Evolutionary conservation across 2,329 filamentous ascomycete genomes (phyloP), one percentile per base, ranked within the genome.

Genomic region (Eurotiales sp.): DNA sequence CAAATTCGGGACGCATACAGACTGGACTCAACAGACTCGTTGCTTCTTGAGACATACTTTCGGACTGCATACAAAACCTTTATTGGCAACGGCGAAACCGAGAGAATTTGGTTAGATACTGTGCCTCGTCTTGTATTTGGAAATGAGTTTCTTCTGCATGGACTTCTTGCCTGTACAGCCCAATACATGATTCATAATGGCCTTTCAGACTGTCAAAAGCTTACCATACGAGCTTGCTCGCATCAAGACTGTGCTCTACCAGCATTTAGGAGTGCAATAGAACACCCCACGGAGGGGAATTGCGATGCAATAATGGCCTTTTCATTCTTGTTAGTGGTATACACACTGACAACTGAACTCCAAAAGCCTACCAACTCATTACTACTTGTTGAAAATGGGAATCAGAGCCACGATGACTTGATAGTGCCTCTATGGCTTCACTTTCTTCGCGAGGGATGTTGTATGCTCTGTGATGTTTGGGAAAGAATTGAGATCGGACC

Each of bases 81-180:
- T 32, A 32, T 23, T 22, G 42, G 25, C 15, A 34, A 45, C 8
- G 8, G 27, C 14, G 14, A 29, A n/a, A 45, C 41, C 3, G 12
- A 45, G 23, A 7, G 23, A 8, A 45, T 45, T 17, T 52, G 44
- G 36, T 36, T 21, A 47, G 51, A 65, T 8, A 56, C 59, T 2
- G 61, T 67, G 14, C 68, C 71, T 1, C 61, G 64, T 39, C 57
- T 70, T 41, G 71, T 70, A 23, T 58, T 65, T 7, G 48, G 54
- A 2, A 60, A 70, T 36, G 55, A 56, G 0, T 74, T 70, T 36
- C 56, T 75, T 0, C 64, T 76, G 56, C 68, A 75, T 50, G 67
- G 72, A 10, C 61, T 75, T 3, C 56, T 75, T 10, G 70, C 72
- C 5, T 65, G 70, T 27, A 61, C 73, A 1, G 68, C 72, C 12